phyloP scores from a whole-genome alignment of 257 asterid species.

The Apocynum venetum region DNA sequence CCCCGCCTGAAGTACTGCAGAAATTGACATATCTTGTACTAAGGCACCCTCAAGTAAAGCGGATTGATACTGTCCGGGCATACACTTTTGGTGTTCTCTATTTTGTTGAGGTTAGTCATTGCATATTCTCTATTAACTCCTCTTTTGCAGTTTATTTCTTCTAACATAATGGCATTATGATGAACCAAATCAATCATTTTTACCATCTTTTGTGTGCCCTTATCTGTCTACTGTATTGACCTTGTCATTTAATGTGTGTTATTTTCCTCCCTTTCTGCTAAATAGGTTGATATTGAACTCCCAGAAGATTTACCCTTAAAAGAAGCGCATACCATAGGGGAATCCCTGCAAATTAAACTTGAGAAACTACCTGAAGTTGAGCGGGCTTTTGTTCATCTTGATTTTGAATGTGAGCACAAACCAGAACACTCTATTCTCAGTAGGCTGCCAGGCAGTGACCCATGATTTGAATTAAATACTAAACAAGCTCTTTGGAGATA shows the following conservation, averaged over 20 bases:
- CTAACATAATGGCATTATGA: not conserved
- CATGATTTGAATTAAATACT: slow-evolving; percentile 23
- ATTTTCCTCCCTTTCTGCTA: not conserved
- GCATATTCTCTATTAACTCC: not conserved
- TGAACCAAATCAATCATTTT: not conserved
- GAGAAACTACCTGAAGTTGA: slow-evolving; percentile 91
- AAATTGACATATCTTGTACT: slow-evolving; percentile 77
- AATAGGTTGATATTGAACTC: slow-evolving; percentile 83
- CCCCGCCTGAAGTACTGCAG: slow-evolving; percentile 73
- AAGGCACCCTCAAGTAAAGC: slow-evolving; percentile 76
- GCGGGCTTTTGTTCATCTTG: slow-evolving; percentile 87
- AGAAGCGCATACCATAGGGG: slow-evolving; percentile 86
- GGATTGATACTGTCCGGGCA: slow-evolving; percentile 88
- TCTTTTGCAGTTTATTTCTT: not conserved
- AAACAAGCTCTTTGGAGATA: not conserved
- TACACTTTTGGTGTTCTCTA: slow-evolving; percentile 88
- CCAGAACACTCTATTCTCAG: slow-evolving; percentile 82
- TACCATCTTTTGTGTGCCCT: not conserved
- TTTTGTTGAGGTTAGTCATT: slow-evolving; percentile 78
- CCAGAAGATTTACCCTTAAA: slow-evolving; percentile 79
- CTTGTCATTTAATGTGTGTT: not conserved
- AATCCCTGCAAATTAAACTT: slow-evolving; percentile 65
- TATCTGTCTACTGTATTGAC: not conserved
- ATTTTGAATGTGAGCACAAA: slow-evolving; percentile 77
- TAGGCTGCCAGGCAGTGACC: slow-evolving; percentile 68